A percentile compares a stretch with the other conserved stretches of the same genome.
Conservation (phyloP, 306 rosid species). For the Medicago lupulina region DNA sequence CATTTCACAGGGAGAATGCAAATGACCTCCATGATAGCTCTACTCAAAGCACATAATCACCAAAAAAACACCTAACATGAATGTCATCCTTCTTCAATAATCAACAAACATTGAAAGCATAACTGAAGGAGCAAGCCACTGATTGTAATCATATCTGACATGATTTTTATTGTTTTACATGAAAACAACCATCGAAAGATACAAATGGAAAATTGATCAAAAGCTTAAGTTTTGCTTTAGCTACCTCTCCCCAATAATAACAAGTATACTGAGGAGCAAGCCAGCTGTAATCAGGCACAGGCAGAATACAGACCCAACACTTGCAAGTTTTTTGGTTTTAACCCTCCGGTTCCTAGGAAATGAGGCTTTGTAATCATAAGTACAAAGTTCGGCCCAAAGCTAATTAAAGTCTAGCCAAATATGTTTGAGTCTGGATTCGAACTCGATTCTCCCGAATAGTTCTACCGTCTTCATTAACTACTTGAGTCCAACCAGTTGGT, state of each 20-base stretch:
- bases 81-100: conserved; percentile 29
- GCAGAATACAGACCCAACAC: conserved; percentile 1
- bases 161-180: background rate
- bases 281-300: conserved; percentile 10
- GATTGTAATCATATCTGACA: background rate
- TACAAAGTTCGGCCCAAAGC: background rate
- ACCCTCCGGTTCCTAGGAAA: background rate
- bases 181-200: conserved; percentile 20
- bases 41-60: conserved; percentile 13
- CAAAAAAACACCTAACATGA: background rate
- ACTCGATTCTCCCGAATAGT: background rate
- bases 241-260: conserved; percentile 19
- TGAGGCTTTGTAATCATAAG: background rate
- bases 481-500: background rate
- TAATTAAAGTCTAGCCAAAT: background rate
- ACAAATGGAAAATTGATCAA: conserved; percentile 18
- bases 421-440: background rate
- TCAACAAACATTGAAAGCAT: background rate
- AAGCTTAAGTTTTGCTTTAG: conserved; percentile 15
- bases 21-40: no score
- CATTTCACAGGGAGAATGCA: no score
- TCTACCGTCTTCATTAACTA: background rate
- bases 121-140: conserved; percentile 2
- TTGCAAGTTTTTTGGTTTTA: background rate
- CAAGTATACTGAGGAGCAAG: conserved; percentile 20